Percentiles rank a stretch among this genome's conserved stretches.
phyloP scores from a whole-genome alignment of 805 yeast species.

The Metschnikowia kofuensis region DNA sequence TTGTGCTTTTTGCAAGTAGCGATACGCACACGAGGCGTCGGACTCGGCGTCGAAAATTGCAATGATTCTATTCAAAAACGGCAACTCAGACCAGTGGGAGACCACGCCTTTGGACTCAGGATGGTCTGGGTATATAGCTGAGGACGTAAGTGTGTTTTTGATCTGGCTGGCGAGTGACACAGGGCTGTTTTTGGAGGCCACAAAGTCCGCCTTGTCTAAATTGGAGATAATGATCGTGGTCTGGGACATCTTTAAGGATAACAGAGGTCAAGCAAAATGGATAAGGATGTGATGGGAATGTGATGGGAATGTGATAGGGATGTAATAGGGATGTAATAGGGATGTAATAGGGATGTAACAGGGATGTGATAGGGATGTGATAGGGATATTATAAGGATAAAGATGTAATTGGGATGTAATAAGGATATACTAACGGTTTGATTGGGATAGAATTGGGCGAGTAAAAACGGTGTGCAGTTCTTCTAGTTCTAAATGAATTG shows the following conservation, averaged over 20 bases:
- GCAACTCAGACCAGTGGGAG: constrained; percentile 36
- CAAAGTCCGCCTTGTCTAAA: constrained; percentile 30
- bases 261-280: too few species aligned
- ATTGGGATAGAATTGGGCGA: too few species aligned
- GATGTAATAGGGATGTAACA: too few species aligned
- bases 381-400: too few species aligned
- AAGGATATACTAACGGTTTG: too few species aligned
- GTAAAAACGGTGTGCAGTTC: too few species aligned
- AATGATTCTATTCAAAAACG: constrained; percentile 37
- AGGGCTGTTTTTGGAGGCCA: constrained; percentile 12
- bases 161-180: constrained; percentile 36
- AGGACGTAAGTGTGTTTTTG: constrained; percentile 28
- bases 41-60: constrained; percentile 33
- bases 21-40: constrained; percentile 25
- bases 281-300: too few species aligned
- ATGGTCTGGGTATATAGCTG: constrained; percentile 18
- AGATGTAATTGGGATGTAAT: too few species aligned
- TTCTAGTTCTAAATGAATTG: too few species aligned
- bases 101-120: constrained; percentile 23
- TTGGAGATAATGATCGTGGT: constrained; percentile 39
- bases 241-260: constrained; percentile 10
- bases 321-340: too few species aligned
- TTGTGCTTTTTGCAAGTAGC: constrained; percentile 18
- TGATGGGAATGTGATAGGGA: too few species aligned
- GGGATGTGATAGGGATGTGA: too few species aligned